Base-by-base conservation (phyloP, 2,329 filamentous ascomycete genomes). In the Verticillium albo-atrum region DNA sequence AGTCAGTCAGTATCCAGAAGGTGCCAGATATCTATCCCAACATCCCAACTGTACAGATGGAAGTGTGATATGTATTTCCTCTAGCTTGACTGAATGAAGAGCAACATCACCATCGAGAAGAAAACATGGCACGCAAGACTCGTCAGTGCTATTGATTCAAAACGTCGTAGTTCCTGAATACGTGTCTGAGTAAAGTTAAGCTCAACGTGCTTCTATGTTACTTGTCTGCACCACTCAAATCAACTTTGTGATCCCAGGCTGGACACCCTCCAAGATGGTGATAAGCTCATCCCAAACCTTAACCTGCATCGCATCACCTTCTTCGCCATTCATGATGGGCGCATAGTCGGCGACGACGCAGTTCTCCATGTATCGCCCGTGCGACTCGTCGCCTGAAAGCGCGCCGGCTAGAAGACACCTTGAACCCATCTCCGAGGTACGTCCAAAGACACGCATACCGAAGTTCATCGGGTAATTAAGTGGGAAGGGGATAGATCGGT, bases 281-380 rank as follows among this genome's bases (percentile, higher is more conserved):
- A 76, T 54, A 63, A 82, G 62, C 69, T 83, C 78, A 15, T 65
- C 69, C 67, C 73, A 82, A 3, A 79, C 66, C 60, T 68, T 73
- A 54, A 67, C 65, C 59, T 75, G 75, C 57, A 69, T 60, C 57
- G 68, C 58, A 34, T 66, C 64, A 0, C 78, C 79, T 34, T 77
- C 70, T 4, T 72, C 67, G 5, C 77, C 69, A 6, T 64, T 57
- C 66, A 73, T 70, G 7, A 62, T 37, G 10, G 58, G 55, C 6
- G 70, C 67, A 52, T 64, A 62, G 26, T 54, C 47, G 28, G 63
- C 61, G 23, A 74, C 58, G 27, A 61, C 59, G 17, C 72, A 74
- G 25, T 74, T 67, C 47, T 70, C 69, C 62, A 80, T 70, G 61
- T 75, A 79, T 35, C 68, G 64, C 5, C 79, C 78, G 57, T 80